A percentile compares a stretch with the other conserved stretches of the same genome.
Evolutionary conservation across 352 stramenopile genomes (phyloP).

Genomic region (Phytophthora agathidicida): DNA sequence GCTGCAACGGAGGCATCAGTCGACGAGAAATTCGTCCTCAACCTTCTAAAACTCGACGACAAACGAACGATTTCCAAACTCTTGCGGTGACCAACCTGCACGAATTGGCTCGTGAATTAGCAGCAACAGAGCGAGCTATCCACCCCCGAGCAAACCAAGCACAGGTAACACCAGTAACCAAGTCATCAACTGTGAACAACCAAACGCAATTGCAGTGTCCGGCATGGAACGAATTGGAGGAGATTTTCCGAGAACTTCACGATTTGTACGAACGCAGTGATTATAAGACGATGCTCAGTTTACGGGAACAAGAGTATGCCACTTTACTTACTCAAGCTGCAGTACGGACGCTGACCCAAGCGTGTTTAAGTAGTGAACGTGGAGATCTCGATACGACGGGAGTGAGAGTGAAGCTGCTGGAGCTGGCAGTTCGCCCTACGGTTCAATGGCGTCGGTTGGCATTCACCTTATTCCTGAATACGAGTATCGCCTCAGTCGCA

Average conservation of each 20-base stretch:
- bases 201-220: constrained; percentile 6
- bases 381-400: constrained; percentile 21
- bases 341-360: constrained; percentile 25
- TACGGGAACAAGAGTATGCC: constrained; percentile 31
- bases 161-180: background rate
- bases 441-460: constrained; percentile 42
- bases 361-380: constrained; percentile 12
- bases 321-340: constrained; percentile 25
- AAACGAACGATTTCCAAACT: constrained; percentile 14
- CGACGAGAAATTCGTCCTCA: background rate
- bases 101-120: constrained; percentile 26
- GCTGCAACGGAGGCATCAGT: constrained; percentile 14
- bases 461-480: constrained; percentile 46
- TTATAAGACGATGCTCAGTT: constrained; percentile 14
- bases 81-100: constrained; percentile 37
- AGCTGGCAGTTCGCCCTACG: constrained; percentile 45
- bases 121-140: constrained; percentile 27
- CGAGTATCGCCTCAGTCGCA: constrained; percentile 24
- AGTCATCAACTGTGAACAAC: constrained; percentile 1
- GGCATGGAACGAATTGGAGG: constrained; percentile 38
- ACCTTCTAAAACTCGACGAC: constrained; percentile 6
- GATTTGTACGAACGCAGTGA: constrained; percentile 29
- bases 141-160: constrained; percentile 8
- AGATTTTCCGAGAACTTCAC: constrained; percentile 42
- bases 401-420: constrained; percentile 47